Evolutionary conservation across 345 rosid species (phyloP).

Genomic region (Rhodomyrtus tomentosa): DNA sequence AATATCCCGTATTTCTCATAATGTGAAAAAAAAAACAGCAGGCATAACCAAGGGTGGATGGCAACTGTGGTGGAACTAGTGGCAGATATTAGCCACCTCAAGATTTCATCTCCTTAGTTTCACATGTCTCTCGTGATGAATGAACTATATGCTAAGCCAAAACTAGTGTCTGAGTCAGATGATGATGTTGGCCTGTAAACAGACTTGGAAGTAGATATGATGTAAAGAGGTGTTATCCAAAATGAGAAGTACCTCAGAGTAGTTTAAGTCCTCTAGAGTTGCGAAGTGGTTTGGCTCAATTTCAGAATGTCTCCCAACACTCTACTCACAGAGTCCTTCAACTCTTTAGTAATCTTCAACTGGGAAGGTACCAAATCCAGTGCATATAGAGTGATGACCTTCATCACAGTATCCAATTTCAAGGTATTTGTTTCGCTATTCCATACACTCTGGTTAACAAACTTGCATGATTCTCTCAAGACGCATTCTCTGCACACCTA

Average conservation of each 20-base stretch:
- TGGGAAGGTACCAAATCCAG: constrained; percentile 36
- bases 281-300: constrained; percentile 28
- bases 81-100: not conserved
- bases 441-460: constrained; percentile 46
- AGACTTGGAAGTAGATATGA: not conserved
- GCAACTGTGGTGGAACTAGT: not conserved
- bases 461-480: constrained; percentile 48
- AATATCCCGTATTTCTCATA: not conserved
- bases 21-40: not conserved
- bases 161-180: not conserved
- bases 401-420: constrained; percentile 46
- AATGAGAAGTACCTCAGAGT: not conserved
- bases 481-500: constrained; percentile 69
- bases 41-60: not conserved
- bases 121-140: not conserved
- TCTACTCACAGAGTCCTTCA: constrained; percentile 34
- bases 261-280: not conserved
- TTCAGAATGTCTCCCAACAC: constrained; percentile 42
- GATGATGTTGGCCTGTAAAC: not conserved
- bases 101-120: not conserved
- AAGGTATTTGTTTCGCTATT: constrained; percentile 24
- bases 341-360: constrained; percentile 39
- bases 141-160: not conserved
- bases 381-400: constrained; percentile 41
- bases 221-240: not conserved